These are phyloP conservation scores for Ogataea thermomethanolica DNA, from an alignment of 805 yeast genomes.

Conservation along the genomic window DNA sequence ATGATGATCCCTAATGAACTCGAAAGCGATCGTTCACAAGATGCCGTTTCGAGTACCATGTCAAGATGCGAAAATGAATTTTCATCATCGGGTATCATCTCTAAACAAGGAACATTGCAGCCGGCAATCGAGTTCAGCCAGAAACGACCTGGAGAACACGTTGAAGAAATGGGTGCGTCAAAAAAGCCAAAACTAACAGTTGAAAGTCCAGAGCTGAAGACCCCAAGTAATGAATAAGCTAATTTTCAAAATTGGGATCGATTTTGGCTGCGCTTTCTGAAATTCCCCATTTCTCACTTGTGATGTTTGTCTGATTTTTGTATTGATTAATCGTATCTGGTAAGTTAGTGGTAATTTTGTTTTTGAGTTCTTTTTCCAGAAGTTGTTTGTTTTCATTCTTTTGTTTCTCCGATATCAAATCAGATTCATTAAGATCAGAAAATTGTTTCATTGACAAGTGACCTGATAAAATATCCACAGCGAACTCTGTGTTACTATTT, in stretches of 20 bases:
- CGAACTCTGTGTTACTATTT: slow-evolving; percentile 27
- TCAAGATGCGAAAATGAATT: too few species aligned
- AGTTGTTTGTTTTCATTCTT: slow-evolving; percentile 28
- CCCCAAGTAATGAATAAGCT: background rate
- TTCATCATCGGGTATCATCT: too few species aligned
- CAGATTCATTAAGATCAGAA: slow-evolving; percentile 18
- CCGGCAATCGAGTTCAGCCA: background rate
- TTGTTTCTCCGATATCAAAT: slow-evolving; percentile 29
- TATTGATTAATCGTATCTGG: slow-evolving; percentile 29
- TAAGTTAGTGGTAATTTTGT: slow-evolving; percentile 24
- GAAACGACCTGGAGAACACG: slow-evolving; percentile 1
- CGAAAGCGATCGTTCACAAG: background rate
- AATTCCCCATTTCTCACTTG: slow-evolving; percentile 34
- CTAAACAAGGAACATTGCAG: background rate
- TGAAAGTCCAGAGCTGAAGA: background rate
- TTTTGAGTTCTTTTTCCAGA: slow-evolving; percentile 30
- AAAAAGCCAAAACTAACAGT: background rate
- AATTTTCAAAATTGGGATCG: slow-evolving; percentile 27
- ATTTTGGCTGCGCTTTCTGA: slow-evolving; percentile 34
- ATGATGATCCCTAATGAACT: background rate
- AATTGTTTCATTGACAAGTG: slow-evolving; percentile 22
- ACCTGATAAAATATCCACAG: slow-evolving; percentile 19
- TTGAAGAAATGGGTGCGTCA: background rate
- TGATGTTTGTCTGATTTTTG: slow-evolving; percentile 25
- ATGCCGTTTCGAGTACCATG: too few species aligned